Base-by-base conservation (phyloP, 768 basidiomycete species). In the Tulasnella sp. region DNA sequence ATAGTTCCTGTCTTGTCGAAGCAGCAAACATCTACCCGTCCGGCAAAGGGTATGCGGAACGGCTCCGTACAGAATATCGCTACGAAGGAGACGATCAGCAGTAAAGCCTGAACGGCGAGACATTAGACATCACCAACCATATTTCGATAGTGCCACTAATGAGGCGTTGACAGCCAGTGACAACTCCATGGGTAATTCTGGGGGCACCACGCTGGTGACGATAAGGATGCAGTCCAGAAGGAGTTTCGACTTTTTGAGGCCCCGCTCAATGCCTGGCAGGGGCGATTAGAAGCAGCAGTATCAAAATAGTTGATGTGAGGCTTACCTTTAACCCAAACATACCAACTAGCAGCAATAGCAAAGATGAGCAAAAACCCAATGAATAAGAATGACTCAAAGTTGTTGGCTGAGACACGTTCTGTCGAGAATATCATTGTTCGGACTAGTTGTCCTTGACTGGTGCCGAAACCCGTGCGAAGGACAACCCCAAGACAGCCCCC, bases 1-100 rank as follows among this genome's bases (percentile, higher is more conserved):
- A 99, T 97, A 0, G 96, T 98, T 23, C 95, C 96, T 0, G 96
- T 99, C 78, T 99, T 99, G 73, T 99, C 96, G 66, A 99, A 98
- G 72, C 96, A 98, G 72, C 96, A 99, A 15, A 98, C 86, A 66
- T 99, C 96, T 2, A 98, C 93, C 21, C 92, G 81, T 4, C 96
- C 96, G 4, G 96, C 96, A 63, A 76, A 88, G 0, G 96, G 94
- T 63, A 98, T 99, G 21, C 96, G 83, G 82, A 99, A 98, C 0
- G 96, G 96, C 67, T 99, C 96, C 17, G 96, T 99, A 70, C 96
- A 98, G 74, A 94, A 99, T 61, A 98, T 99, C 5, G 95, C 95
- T 96, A 63, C n/a, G 15, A 13, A 13, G 19, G 44, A 34, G 17
- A 38, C 34, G 13, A 21, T 32, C 15, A 15, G 29, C 41, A n/a